Evolutionary conservation across 495 filamentous ascomycete species (phyloP), one percentile per base, ranked within the genome.

Genomic region (Trichoderma erinaceum): DNA sequence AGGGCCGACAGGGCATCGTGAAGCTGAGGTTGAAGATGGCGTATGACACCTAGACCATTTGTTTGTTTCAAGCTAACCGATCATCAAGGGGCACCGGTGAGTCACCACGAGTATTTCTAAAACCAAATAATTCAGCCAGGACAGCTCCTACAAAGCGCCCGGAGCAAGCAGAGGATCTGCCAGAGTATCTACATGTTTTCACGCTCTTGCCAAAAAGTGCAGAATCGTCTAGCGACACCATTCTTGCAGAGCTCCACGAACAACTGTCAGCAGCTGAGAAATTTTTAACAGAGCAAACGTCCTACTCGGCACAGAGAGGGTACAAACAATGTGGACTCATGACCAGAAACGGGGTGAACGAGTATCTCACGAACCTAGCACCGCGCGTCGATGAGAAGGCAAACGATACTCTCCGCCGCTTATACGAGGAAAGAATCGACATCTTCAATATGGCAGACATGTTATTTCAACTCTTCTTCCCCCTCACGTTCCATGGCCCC

Each of bases 401-500:
- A 21, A 18, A 0, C 63, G 72, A 23, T 66, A 69, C 10, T 38
- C 64, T 29, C 41, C 23, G 25, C 68, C 41, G 38, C 32, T 58
- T 11, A 70, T 73, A 71, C 48, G 71, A 76, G 32, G 58, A 50
- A n/a, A 71, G 48, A 46, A 68, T 76, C 58, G 70, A 73, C 64
- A 41, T 77, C 46, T 67, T 75, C 66, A 76, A 72, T 58, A 70
- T 70, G 25, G 73, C 75, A 16, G 72, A 76, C 27, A 67, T 68
- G 23, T 12, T 76, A 1, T 75, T 76, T 65, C 69, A 68, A 27
- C 74, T 75, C 66, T 78, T 78, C 41, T 66, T 77, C 16, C 74
- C 75, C 18, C 41, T 66, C 0, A 48, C 61, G 25, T 71, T 68
- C 25, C 41, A 74, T 32, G 70, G 66, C 10, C 68, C 70, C 15